Conservation (phyloP, 257 asterid species). For the Gynochthodes officinalis region DNA sequence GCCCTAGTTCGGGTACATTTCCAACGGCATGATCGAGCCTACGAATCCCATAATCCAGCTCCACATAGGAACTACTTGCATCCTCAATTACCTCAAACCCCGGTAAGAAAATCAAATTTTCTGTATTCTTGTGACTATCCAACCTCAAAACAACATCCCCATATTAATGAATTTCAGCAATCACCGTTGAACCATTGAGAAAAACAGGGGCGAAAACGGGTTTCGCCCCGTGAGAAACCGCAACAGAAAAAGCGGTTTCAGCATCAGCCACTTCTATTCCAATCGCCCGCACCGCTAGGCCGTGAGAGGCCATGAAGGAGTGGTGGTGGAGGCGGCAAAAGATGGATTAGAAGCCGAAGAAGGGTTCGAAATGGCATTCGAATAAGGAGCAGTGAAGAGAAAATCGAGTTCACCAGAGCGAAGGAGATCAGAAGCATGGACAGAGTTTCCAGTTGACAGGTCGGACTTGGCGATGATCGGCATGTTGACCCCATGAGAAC, state of each 20-base stretch:
- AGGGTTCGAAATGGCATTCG: slow-evolving; percentile 42
- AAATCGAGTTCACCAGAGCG: slow-evolving; percentile 66
- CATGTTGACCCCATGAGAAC: slow-evolving; percentile 88
- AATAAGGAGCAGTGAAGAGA: slow-evolving; percentile 86
- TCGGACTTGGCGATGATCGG: slow-evolving; percentile 75
- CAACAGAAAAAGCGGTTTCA: slow-evolving; percentile 42
- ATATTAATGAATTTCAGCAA: slow-evolving; percentile 70
- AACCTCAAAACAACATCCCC: slow-evolving; percentile 73
- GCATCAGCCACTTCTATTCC: slow-evolving; percentile 67
- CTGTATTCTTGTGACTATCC: slow-evolving; percentile 35
- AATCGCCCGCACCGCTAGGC: slow-evolving; percentile 80
- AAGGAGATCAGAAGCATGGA: slow-evolving; percentile 81
- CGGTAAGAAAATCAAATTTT: slow-evolving; percentile 39
- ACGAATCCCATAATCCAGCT: slow-evolving; percentile 69
- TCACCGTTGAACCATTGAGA: slow-evolving; percentile 34
- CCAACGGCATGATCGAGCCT: slow-evolving; percentile 91
- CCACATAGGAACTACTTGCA: slow-evolving; percentile 31
- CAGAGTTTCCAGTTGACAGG: slow-evolving; percentile 85
- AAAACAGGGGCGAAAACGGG: slow-evolving; percentile 48
- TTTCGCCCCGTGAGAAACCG: slow-evolving; percentile 67
- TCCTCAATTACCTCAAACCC: slow-evolving; percentile 56
- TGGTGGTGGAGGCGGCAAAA: slow-evolving; percentile 46
- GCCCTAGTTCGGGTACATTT: slow-evolving; percentile 63
- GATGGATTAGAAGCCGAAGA: slow-evolving; percentile 62
- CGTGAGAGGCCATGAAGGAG: slow-evolving; percentile 59